These are phyloP conservation scores for Populus hybrid DNA, from an alignment of 441 rosid genomes.

Conservation along the genomic window DNA sequence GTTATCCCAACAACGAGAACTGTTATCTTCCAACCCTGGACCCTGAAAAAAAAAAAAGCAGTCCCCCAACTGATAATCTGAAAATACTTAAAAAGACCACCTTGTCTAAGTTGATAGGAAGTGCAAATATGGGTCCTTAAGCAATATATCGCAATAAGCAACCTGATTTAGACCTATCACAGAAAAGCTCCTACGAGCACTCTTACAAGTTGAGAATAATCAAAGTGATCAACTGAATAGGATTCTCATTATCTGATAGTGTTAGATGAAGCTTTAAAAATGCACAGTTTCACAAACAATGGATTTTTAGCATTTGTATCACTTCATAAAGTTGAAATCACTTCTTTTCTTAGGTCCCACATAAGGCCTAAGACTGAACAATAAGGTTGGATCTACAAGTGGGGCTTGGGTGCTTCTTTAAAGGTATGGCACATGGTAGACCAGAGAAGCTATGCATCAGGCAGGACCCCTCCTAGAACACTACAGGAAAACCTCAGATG, in stretches of 20 bases:
- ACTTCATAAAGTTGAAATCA: slow-evolving; percentile 11
- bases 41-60: slow-evolving; percentile 26
- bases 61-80: slow-evolving; percentile 33
- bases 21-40: slow-evolving; percentile 21
- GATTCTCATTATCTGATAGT: neutral
- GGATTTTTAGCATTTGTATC: slow-evolving; percentile 5
- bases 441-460: slow-evolving; percentile 29
- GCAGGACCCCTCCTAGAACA: slow-evolving; percentile 29
- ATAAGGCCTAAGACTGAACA: slow-evolving; percentile 21
- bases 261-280: neutral
- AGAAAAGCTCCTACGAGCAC: neutral
- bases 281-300: neutral
- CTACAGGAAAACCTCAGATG: slow-evolving; percentile 12
- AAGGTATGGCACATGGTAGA: slow-evolving; percentile 30
- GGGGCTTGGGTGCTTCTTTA: slow-evolving; percentile 39
- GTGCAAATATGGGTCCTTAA: slow-evolving; percentile 13
- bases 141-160: slow-evolving; percentile 6
- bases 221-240: slow-evolving; percentile 1
- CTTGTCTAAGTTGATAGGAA: slow-evolving; percentile 22
- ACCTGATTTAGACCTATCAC: slow-evolving; percentile 18
- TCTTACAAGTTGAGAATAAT: neutral
- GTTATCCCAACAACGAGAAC: slow-evolving; percentile 19
- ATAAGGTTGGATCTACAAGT: slow-evolving; percentile 28
- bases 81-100: slow-evolving; percentile 22
- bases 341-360: slow-evolving; percentile 7